Conservation (phyloP, 2,329 filamentous ascomycete genomes). For the Colletotrichum musicola region DNA sequence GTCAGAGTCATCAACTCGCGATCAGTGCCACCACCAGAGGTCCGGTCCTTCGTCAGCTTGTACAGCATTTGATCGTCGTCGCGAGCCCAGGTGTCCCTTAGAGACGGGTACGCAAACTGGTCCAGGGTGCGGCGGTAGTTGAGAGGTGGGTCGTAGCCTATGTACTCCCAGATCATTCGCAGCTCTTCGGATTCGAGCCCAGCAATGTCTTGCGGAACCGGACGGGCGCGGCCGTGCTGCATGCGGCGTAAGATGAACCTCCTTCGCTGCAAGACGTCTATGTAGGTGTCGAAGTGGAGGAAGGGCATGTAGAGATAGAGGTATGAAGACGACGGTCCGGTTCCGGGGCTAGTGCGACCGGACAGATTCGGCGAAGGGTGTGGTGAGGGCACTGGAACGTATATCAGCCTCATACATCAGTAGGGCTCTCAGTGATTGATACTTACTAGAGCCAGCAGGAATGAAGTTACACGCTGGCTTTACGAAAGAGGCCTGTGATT, state of each 20-base stretch:
- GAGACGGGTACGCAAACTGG: slow-evolving; percentile 73
- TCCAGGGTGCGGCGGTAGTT: slow-evolving; percentile 73
- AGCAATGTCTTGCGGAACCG: slow-evolving; percentile 67
- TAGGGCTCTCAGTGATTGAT: too few relatives aligned
- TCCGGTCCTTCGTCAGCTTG: slow-evolving; percentile 69
- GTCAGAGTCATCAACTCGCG: slow-evolving; percentile 37
- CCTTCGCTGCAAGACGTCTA: slow-evolving; percentile 67
- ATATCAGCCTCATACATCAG: background rate
- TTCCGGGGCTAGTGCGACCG: slow-evolving; percentile 31
- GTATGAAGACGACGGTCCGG: slow-evolving; percentile 43
- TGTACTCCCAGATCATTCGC: slow-evolving; percentile 72
- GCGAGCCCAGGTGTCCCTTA: slow-evolving; percentile 69
- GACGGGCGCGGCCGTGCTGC: slow-evolving; percentile 65
- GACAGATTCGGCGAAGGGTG: slow-evolving; percentile 43
- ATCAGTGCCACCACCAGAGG: slow-evolving; percentile 31
- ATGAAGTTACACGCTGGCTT: slow-evolving; percentile 63
- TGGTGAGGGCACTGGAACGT: slow-evolving; percentile 50
- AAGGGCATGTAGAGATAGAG: slow-evolving; percentile 69
- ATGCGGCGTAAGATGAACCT: slow-evolving; percentile 66
- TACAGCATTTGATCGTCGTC: slow-evolving; percentile 78
- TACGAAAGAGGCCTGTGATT: slow-evolving; percentile 63
- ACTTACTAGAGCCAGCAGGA: slow-evolving; percentile 44
- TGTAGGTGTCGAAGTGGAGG: slow-evolving; percentile 75
- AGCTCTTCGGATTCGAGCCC: slow-evolving; percentile 68
- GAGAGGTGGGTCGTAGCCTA: slow-evolving; percentile 71